phyloP scores from a whole-genome alignment of 2,329 filamentous ascomycete genomes.

The Proliferodiscus dingleyae region DNA sequence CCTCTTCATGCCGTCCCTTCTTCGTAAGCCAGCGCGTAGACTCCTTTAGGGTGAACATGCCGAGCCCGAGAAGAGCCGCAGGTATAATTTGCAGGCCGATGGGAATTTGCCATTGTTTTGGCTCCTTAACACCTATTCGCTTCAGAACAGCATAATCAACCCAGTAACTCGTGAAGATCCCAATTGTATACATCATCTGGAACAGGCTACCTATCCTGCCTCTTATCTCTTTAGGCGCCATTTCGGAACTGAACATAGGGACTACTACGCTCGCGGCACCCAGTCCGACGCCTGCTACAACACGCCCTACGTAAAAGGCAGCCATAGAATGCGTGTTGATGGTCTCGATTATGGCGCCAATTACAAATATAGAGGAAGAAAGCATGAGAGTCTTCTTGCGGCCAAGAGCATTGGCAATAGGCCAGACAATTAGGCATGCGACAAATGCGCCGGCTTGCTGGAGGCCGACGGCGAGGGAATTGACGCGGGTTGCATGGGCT shows the following conservation, averaged over 20 bases:
- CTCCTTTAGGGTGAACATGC: constrained; percentile 46
- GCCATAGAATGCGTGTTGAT: constrained; percentile 37
- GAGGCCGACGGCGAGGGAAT: constrained; percentile 44
- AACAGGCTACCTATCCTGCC: constrained; percentile 35
- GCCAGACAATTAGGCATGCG: constrained; percentile 46
- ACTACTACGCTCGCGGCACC: constrained; percentile 41
- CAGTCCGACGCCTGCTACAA: constrained; percentile 43
- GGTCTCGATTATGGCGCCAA: constrained; percentile 39
- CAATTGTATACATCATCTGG: constrained; percentile 35
- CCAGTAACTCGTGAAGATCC: constrained; percentile 36
- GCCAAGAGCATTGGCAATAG: constrained; percentile 40
- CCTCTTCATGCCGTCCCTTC: constrained; percentile 41
- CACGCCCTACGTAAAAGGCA: constrained; percentile 40
- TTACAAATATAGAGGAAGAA: constrained; percentile 34
- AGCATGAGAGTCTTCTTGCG: constrained; percentile 38
- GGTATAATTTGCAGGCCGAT: constrained; percentile 40
- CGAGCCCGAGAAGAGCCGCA: constrained; percentile 41
- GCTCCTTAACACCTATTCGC: constrained; percentile 32
- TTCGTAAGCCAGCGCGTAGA: constrained; percentile 46
- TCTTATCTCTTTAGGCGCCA: constrained; percentile 39
- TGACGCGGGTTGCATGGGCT: constrained; percentile 36
- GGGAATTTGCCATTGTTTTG: constrained; percentile 47
- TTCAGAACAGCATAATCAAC: constrained; percentile 43
- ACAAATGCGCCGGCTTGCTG: constrained; percentile 48
- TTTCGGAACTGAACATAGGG: constrained; percentile 40